Conservation (phyloP, 345 rosid genomes). For the Populus tremula region DNA sequence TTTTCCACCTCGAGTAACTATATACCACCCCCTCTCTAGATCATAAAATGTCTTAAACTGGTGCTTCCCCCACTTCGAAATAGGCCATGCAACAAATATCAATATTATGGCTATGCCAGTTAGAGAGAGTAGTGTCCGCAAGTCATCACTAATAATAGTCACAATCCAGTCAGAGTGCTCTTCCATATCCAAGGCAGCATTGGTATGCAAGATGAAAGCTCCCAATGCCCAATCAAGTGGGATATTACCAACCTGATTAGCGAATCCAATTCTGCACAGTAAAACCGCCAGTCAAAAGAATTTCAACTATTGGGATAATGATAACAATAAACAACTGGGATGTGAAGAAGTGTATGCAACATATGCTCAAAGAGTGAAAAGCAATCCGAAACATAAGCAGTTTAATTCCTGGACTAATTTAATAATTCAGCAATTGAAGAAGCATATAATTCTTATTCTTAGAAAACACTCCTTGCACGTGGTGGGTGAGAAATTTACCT, state of each 20-base stretch:
- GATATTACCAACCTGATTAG: conserved; percentile 63
- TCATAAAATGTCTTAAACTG: conserved; percentile 76
- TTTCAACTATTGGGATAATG: neutral
- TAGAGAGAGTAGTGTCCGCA: conserved; percentile 44
- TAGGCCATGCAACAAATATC: conserved; percentile 48
- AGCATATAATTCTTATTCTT: neutral
- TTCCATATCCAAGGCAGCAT: conserved; percentile 22
- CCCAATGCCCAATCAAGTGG: conserved; percentile 96
- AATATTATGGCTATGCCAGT: conserved; percentile 44
- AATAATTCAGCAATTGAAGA: neutral
- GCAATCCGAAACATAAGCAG: neutral
- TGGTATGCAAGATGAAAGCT: conserved; percentile 74
- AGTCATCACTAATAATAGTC: conserved; percentile 41
- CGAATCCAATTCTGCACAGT: conserved; percentile 52
- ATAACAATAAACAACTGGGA: neutral
- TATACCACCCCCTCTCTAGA: conserved; percentile 89
- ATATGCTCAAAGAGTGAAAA: neutral
- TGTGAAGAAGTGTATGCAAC: neutral
- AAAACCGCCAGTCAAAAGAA: neutral
- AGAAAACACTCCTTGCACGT: neutral
- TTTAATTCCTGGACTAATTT: neutral
- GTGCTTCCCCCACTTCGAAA: conserved; percentile 78
- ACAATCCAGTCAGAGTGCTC: conserved; percentile 44
- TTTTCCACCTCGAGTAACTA: conserved; percentile 60
- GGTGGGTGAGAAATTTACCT: conserved; percentile 34